Evolutionary conservation across 73 alveolate genomes (phyloP), one percentile per base, ranked within the genome.

Genomic region (Paraurostyla sp.): DNA sequence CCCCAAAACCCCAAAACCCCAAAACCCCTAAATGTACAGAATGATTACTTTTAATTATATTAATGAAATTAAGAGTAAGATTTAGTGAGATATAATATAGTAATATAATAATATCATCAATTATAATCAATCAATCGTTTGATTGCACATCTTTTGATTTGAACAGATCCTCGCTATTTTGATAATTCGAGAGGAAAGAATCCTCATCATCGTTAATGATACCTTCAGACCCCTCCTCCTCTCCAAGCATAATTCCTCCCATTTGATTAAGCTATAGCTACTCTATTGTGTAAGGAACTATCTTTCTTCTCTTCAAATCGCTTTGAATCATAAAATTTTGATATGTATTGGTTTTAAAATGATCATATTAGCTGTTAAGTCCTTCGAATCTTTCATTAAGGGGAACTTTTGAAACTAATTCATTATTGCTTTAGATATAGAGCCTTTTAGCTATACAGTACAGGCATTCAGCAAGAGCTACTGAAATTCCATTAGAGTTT

Each of bases 361-460:
- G 11, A 52, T n/a, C 9, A 52, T 6, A 6, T 13, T 52, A 25
- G 13, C 7, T 35, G 23, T 52, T 71, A 15, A 73, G 71, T 2
- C 42, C n/a, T 0, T 11, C 4, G 33, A 73, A 73, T 23, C 87
- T 45, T 16, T 73, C 87, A 23, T 1, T 25, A 9, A 73, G 16
- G 3, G 68, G 54, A 13, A 23, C 30, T 11, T 35, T 27, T 16
- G 87, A 23, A 2, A 73, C 52, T 45, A 23, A 11, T 11, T 50
- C 65, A 16, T 18, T 15, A 36, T 73, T 73, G 42, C 71, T 48
- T 7, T 50, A 33, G 13, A 73, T 36, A 35, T 27, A 73, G 7
- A 73, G 22, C 15, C 87, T n/a, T 50, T 73, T 73, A 50, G 87
- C 87, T 13, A 73, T 73, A 27, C 87, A 73, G 46, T 43, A 73